Evolutionary conservation across 2,329 filamentous ascomycete genomes (phyloP), one percentile per base, ranked within the genome.

Genomic region (Trichoderma sp.): DNA sequence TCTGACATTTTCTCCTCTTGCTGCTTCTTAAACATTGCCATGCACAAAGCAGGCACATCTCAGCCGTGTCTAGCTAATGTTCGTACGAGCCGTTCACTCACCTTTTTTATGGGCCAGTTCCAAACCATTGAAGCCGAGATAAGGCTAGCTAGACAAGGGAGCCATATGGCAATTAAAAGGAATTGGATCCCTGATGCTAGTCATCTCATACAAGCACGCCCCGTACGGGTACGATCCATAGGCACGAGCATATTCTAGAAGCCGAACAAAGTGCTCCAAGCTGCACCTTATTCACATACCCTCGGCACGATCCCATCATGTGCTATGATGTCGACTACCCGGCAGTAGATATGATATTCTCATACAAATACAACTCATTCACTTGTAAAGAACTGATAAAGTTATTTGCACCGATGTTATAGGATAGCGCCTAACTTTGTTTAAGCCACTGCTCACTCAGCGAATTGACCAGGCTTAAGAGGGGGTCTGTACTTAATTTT

Each of bases 141-240:
- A 67, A n/a, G 64, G 30, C 47, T 57, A 67, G 64, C 64, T 39
- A 36, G 63, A 20, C 64, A 23, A 39, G 64, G 64, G 64, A 67
- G 43, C 64, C 64, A 67, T 67, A 67, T 67, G 64, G 64, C 47
- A 57, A 67, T 67, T 53, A 36, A 57, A 67, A 55, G 17, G 17
- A 39, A n/a, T 11, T 20, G 32, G 34, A 39, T 23, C 64, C 50
- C 50, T 53, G 64, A 57, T 57, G 50, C 64, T 39, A 39, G 64
- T 26, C 32, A 17, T 15, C 15, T 26, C 47, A 53, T 65, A 28
- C 28, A 7, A 34, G 30, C 20, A 23, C 63, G 17, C 43, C 34
- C 64, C 30, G 12, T 36, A 1, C 8, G 6, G 17, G 36, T 58
- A n/a, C 13, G 34, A 39, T 28, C 17, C 30, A 36, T 55, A 12